phyloP scores from a whole-genome alignment of 2,329 filamentous ascomycete species.

The Ophiostoma ips region DNA sequence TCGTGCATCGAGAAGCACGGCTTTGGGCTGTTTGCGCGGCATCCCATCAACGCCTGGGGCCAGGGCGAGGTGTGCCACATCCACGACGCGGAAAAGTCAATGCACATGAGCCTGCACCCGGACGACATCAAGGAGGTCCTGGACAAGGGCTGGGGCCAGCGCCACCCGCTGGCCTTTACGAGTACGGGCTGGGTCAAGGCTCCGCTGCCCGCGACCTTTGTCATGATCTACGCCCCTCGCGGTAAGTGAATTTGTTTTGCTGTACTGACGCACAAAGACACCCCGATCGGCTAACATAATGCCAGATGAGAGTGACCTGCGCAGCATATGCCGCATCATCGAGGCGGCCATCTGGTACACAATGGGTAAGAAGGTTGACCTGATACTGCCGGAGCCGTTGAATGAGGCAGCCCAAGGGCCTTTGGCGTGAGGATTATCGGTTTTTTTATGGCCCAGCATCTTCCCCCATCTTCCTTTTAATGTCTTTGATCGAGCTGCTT shows the following conservation, averaged over 20 bases:
- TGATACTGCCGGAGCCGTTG: constrained; percentile 5
- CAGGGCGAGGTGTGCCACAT: constrained; percentile 74
- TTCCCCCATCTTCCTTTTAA: too few species aligned
- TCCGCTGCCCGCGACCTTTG: constrained; percentile 60
- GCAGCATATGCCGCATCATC: constrained; percentile 54
- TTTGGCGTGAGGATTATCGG: too few species aligned
- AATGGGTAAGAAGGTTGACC: constrained; percentile 29
- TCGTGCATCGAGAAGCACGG: constrained; percentile 77
- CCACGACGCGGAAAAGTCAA: constrained; percentile 59
- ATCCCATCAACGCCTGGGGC: constrained; percentile 54
- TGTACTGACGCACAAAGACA: too few species aligned
- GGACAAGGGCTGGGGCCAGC: constrained; percentile 65
- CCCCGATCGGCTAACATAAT: too few species aligned
- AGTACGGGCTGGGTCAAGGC: constrained; percentile 50
- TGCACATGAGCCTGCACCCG: constrained; percentile 72
- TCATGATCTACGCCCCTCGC: constrained; percentile 71
- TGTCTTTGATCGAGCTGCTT: too few species aligned
- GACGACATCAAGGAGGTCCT: constrained; percentile 61
- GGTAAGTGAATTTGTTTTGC: too few species aligned
- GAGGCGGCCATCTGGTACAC: constrained; percentile 61
- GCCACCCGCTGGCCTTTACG: constrained; percentile 52
- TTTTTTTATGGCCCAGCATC: too few species aligned
- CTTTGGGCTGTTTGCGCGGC: constrained; percentile 55
- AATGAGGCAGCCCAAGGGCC: background rate
- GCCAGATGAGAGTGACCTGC: constrained; percentile 49